These are phyloP conservation scores for Lunularia cruciata DNA, from an alignment of 225 moss, liverwort and hornwort genomes.

Conservation along the genomic window DNA sequence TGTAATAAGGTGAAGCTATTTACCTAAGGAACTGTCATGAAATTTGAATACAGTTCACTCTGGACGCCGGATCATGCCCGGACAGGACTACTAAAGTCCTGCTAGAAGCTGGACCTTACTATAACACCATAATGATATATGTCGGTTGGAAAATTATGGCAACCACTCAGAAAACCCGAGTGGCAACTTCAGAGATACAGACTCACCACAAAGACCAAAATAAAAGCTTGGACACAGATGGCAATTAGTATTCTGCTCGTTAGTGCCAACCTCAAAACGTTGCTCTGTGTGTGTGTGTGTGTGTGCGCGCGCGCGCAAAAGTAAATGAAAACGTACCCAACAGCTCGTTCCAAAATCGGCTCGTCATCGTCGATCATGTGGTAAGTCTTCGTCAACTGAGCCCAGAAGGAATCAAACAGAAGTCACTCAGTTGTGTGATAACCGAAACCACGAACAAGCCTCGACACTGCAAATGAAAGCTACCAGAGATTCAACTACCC, in stretches of 20 bases:
- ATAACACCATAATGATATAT: slow-evolving; percentile 19
- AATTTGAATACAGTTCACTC: slow-evolving; percentile 13
- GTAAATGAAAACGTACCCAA: slow-evolving; percentile 47
- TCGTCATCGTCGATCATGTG: slow-evolving; percentile 99
- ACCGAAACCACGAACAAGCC: too few relatives aligned
- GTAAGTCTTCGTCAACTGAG: slow-evolving; percentile 90
- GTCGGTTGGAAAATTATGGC: slow-evolving; percentile 1
- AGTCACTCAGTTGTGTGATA: slow-evolving; percentile 11
- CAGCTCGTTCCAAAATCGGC: slow-evolving; percentile 92
- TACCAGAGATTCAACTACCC: neutral
- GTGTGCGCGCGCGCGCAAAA: neutral
- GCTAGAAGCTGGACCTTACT: slow-evolving; percentile 10
- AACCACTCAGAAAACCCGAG: slow-evolving; percentile 14
- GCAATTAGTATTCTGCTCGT: slow-evolving; percentile 3
- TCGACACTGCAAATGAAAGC: neutral
- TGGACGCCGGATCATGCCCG: neutral
- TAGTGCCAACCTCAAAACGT: neutral
- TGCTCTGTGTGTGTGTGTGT: neutral
- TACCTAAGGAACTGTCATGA: too few relatives aligned
- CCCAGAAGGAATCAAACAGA: too few relatives aligned
- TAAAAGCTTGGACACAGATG: neutral
- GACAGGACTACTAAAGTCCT: too few relatives aligned
- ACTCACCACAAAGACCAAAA: neutral
- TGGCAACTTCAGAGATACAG: neutral
- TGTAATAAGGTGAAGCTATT: too few relatives aligned